These are phyloP conservation scores for Lobulomyces angularis DNA, from an alignment of 192 early-diverging fungal genomes.

Conservation along the genomic window DNA sequence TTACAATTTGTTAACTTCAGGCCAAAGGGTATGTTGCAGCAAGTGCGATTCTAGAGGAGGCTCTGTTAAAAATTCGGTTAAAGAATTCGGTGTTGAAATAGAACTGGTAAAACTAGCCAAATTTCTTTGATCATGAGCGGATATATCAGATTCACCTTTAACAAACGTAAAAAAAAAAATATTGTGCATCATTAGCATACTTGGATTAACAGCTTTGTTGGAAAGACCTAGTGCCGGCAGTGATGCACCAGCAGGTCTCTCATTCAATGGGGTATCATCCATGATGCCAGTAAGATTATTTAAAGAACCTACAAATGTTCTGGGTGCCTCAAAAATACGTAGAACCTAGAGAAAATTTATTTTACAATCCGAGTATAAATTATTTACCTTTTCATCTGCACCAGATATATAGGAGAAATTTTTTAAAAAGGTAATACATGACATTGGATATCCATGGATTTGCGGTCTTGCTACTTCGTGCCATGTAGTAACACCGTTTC, in stretches of 20 bases:
- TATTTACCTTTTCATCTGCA: constrained; percentile 78
- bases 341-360: constrained; percentile 35
- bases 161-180: constrained; percentile 4
- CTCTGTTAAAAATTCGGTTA: constrained; percentile 10
- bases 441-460: constrained; percentile 90
- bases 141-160: constrained; percentile 4
- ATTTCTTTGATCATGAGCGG: constrained; percentile 18
- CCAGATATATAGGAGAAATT: constrained; percentile 68
- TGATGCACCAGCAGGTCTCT: constrained; percentile 59
- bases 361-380: neutral
- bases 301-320: constrained; percentile 59
- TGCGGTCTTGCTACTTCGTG: constrained; percentile 89
- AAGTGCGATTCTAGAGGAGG: constrained; percentile 88
- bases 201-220: constrained; percentile 71
- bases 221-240: constrained; percentile 86
- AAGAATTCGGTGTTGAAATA: constrained; percentile 8
- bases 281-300: constrained; percentile 28
- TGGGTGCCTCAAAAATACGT: constrained; percentile 77
- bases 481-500: constrained; percentile 43
- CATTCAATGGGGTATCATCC: constrained; percentile 9
- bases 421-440: constrained; percentile 67
- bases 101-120: constrained; percentile 19
- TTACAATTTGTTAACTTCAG: constrained; percentile 85
- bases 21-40: constrained; percentile 84
- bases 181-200: constrained; percentile 6